Evolutionary conservation across 306 rosid genomes (phyloP).

Genomic region (Castanopsis chinensis): DNA sequence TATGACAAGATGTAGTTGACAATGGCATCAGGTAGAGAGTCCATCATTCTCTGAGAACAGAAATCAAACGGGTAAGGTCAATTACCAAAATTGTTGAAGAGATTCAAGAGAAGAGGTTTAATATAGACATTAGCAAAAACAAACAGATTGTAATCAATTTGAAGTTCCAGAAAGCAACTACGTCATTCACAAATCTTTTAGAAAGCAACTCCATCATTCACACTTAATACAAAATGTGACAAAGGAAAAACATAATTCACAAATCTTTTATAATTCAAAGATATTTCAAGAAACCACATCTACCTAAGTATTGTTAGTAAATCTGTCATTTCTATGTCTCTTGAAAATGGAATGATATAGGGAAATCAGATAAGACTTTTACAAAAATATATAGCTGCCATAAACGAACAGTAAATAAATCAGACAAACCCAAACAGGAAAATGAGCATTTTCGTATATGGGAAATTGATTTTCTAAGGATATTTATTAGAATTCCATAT

Average conservation of each 20-base stretch:
- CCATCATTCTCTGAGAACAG: slow-evolving; percentile 68
- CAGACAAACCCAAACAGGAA: not conserved
- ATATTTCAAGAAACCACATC: not conserved
- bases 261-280: not conserved
- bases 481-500: not conserved
- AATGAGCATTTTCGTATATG: not conserved
- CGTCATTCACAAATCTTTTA: too few relatives aligned
- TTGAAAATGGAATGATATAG: not conserved
- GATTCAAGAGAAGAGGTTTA: not conserved
- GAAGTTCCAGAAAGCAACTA: not conserved
- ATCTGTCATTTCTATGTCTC: not conserved
- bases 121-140: not conserved
- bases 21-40: slow-evolving; percentile 76
- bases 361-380: not conserved
- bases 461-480: not conserved
- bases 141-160: not conserved
- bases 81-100: not conserved
- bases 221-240: not conserved
- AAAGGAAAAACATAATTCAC: not conserved
- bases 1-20: slow-evolving; percentile 72
- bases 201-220: too few relatives aligned
- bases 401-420: not conserved
- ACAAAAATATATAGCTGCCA: not conserved
- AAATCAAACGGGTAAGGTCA: slow-evolving; percentile 25
- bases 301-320: not conserved